A percentile compares a stretch with the other conserved stretches of the same genome.
These are phyloP conservation scores for Mycena rosella DNA, from an alignment of 768 basidiomycete species.

Conservation along the genomic window DNA sequence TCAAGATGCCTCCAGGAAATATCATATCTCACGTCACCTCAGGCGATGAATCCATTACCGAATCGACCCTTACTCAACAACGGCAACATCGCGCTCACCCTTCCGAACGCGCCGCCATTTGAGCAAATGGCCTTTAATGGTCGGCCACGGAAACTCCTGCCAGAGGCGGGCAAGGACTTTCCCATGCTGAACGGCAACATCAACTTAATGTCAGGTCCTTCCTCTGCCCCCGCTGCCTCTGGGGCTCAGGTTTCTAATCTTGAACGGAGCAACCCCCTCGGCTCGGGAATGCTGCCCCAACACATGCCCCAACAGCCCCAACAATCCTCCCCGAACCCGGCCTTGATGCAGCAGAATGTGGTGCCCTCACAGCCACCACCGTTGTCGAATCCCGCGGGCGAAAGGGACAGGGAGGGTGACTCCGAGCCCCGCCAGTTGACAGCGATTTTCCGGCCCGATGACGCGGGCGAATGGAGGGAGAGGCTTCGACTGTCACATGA, in stretches of 20 bases:
- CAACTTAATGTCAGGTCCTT: conserved; percentile 63
- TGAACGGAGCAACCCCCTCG: conserved; percentile 65
- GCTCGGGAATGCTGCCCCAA: conserved; percentile 55
- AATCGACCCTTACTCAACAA: conserved; percentile 84
- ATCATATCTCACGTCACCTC: conserved; percentile 95
- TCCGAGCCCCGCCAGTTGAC: conserved; percentile 70
- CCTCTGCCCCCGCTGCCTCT: conserved; percentile 60
- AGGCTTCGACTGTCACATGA: conserved; percentile 76
- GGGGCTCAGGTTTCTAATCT: conserved; percentile 57
- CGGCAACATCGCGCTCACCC: conserved; percentile 69
- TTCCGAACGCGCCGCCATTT: conserved; percentile 81
- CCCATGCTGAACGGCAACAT: conserved; percentile 71
- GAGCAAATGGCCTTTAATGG: conserved; percentile 83
- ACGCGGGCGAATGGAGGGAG: conserved; percentile 89
- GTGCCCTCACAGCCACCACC: conserved; percentile 49
- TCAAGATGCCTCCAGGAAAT: conserved; percentile 96
- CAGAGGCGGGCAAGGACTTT: conserved; percentile 82
- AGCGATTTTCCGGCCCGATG: conserved; percentile 90
- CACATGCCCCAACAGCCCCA: conserved; percentile 44
- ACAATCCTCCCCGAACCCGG: conserved; percentile 45
- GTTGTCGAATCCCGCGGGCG: conserved; percentile 43
- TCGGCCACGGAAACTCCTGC: conserved; percentile 84
- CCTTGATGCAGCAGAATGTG: conserved; percentile 45
- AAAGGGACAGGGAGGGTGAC: conserved; percentile 62
- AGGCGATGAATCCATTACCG: conserved; percentile 97